Evolutionary conservation across 164 flowering plant genomes (phyloP), one percentile per base, ranked within the genome.

Genomic region (Saururus chinensis): DNA sequence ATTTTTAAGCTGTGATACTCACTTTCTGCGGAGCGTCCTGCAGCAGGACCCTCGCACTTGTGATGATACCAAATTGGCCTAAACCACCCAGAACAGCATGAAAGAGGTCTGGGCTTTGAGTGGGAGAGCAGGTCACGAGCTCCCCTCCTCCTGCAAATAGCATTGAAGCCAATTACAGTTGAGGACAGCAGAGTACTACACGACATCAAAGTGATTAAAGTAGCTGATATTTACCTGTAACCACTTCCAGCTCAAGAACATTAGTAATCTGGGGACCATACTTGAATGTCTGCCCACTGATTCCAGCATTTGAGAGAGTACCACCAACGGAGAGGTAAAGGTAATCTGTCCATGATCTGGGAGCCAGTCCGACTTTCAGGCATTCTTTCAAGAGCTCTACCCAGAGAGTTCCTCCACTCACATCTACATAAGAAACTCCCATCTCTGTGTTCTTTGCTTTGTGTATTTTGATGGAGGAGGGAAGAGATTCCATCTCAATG

Each of bases 21-120:
- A 79, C 82, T 52, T 59, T 72, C 57, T 63, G 58, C 21, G 80
- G 82, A 40, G 82, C 76, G 9, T 71, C 73, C 63, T 72, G 74
- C 0, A 79, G 71, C 55, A 69, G 30, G 48, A 79, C 72, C 64
- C 81, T 71, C 0, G 83, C 81, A 52, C 73, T 73, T 54, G 81
- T 77, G 23, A 80, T 77, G 49, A 80, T 80, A 17, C 84, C 84
- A 68, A 80, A 80, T 60, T 80, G 84, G 57, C 84, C 84, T 9
- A 80, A 72, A 20, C 84, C 84, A 30, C 84, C 84, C 13, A 80
- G 65, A 56, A 73, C 80, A 35, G 71, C 76, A 68, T 73, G 55
- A 54, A 80, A 80, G 21, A 80, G 75, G 21, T 80, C 79, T 8
- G 77, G 52, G 59, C 62, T 73, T 55, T 60, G 45, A 24, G 57